A percentile compares a stretch with the other conserved stretches of the same genome.
These are phyloP conservation scores for Lupinus albus DNA, from an alignment of 306 rosid species.

Conservation along the genomic window DNA sequence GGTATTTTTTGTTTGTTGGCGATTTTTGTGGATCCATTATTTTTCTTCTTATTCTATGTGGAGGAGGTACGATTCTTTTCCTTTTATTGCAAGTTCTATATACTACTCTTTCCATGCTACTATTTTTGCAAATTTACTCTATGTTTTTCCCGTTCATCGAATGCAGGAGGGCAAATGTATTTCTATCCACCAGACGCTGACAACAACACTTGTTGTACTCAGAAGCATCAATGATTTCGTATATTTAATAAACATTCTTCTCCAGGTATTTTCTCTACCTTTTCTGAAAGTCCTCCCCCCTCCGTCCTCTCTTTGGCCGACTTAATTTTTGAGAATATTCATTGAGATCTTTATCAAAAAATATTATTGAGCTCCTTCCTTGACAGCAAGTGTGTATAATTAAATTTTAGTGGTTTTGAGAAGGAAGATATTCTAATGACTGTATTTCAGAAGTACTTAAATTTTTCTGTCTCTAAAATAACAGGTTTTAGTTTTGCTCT, in stretches of 20 bases:
- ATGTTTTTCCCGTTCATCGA: conserved; percentile 20
- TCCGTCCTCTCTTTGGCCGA: not conserved
- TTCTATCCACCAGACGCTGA: conserved; percentile 46
- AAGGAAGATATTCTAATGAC: conserved; percentile 1
- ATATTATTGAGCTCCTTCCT: not conserved
- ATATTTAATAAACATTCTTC: conserved; percentile 71
- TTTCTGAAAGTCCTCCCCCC: conserved; percentile 5
- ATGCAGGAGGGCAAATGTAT: conserved; percentile 61
- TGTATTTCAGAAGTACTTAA: not conserved
- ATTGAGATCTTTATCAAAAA: no score
- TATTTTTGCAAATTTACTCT: conserved; percentile 15
- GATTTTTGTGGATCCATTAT: conserved; percentile 73
- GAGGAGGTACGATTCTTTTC: conserved; percentile 43
- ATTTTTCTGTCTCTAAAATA: not conserved
- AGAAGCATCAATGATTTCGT: conserved; percentile 78
- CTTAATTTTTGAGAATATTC: not conserved
- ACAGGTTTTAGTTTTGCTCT: not conserved
- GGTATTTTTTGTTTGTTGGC: conserved; percentile 72
- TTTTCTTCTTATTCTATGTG: conserved; percentile 65
- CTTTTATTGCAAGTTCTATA: conserved; percentile 26
- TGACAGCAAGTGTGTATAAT: conserved; percentile 4
- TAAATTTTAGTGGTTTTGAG: not conserved
- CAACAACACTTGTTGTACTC: conserved; percentile 56
- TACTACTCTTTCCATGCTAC: conserved; percentile 27
- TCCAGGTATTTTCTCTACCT: conserved; percentile 61